Evolutionary conservation across 768 basidiomycete species (phyloP).

Genomic region (Wakefieldia striispora): DNA sequence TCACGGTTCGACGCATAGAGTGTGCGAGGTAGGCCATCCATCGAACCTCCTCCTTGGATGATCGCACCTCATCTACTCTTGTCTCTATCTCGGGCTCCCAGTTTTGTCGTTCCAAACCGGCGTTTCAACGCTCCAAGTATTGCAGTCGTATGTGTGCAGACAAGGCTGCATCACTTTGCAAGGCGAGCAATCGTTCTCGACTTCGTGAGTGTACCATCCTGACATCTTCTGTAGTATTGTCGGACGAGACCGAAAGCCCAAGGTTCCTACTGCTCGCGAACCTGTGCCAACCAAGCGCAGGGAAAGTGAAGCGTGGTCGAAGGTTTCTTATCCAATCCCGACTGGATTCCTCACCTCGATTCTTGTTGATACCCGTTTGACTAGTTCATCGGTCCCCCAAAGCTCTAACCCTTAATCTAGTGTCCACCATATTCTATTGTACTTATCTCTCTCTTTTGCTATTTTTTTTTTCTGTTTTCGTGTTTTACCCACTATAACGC

Average conservation of each 20-base stretch:
- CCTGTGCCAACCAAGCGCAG: constrained; percentile 20
- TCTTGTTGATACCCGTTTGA: constrained; percentile 4
- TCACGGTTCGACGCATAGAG: constrained; percentile 1
- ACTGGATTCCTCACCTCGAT: not conserved
- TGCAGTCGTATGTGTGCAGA: constrained; percentile 62
- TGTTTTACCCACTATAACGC: not conserved
- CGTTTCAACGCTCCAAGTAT: constrained; percentile 52
- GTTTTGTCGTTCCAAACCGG: constrained; percentile 55
- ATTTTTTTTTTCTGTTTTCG: not conserved
- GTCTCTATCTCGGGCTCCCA: constrained; percentile 25
- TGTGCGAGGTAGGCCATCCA: constrained; percentile 25
- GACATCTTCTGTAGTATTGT: constrained; percentile 17
- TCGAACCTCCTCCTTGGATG: not conserved
- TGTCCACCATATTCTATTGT: constrained; percentile 2
- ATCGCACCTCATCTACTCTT: not conserved
- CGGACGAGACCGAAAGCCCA: constrained; percentile 15
- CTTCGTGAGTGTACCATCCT: too few relatives aligned
- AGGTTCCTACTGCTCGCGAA: constrained; percentile 26
- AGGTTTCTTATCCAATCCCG: not conserved
- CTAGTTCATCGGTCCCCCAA: constrained; percentile 2
- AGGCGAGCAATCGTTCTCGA: constrained; percentile 7
- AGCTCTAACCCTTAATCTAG: not conserved
- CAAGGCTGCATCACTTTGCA: constrained; percentile 34
- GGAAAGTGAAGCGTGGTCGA: constrained; percentile 7
- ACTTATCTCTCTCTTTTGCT: not conserved